These are phyloP conservation scores for Cercophora scortea DNA, from an alignment of 495 filamentous ascomycete genomes.

Conservation along the genomic window DNA sequence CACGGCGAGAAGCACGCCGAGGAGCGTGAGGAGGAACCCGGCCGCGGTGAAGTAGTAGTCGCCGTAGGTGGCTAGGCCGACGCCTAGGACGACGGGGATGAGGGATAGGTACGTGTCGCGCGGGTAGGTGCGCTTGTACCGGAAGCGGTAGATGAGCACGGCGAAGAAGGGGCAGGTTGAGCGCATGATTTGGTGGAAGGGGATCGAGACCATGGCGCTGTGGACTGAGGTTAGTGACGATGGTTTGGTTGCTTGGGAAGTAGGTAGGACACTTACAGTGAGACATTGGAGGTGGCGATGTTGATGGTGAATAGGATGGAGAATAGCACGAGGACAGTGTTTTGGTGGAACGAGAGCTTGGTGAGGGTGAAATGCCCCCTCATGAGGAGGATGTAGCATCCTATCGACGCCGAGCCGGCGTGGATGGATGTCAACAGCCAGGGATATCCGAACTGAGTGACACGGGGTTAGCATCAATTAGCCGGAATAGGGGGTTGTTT, in stretches of 20 bases:
- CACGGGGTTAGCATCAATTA: background rate
- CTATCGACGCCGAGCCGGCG: constrained; percentile 39
- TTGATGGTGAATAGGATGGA: constrained; percentile 52
- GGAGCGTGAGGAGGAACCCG: constrained; percentile 45
- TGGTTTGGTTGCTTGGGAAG: too few relatives aligned
- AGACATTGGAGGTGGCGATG: constrained; percentile 51
- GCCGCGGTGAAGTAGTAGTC: constrained; percentile 49
- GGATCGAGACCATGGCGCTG: constrained; percentile 46
- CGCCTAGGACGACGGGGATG: constrained; percentile 49
- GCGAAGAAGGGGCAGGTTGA: constrained; percentile 49
- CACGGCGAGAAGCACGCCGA: constrained; percentile 46
- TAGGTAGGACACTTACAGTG: constrained; percentile 24
- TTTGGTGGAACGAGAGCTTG: constrained; percentile 35
- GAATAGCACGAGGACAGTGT: constrained; percentile 39
- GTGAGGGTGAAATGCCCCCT: constrained; percentile 40
- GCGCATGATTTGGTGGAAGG: constrained; percentile 54
- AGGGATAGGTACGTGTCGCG: constrained; percentile 46
- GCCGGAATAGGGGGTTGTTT: background rate
- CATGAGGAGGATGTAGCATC: constrained; percentile 39
- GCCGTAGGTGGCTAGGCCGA: constrained; percentile 46
- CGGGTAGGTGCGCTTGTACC: constrained; percentile 39
- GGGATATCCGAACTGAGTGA: constrained; percentile 42
- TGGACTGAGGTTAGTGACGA: background rate
- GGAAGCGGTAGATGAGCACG: constrained; percentile 46
- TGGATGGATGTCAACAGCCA: constrained; percentile 51